A percentile compares a stretch with the other conserved stretches of the same genome.
These are phyloP conservation scores for Penicillium atrosanguineum DNA, from an alignment of 495 filamentous ascomycete genomes.

Conservation along the genomic window DNA sequence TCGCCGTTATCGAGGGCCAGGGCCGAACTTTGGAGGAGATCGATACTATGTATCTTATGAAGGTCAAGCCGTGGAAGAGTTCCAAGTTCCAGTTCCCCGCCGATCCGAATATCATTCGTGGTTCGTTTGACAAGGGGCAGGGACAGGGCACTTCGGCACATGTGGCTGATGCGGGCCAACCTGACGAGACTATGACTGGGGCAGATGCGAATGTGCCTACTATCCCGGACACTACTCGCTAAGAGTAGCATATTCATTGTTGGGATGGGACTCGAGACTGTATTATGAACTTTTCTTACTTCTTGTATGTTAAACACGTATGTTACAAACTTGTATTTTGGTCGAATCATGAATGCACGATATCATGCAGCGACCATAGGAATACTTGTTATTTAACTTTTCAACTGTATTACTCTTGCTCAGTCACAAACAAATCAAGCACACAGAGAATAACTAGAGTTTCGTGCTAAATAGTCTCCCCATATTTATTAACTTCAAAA, in stretches of 20 bases:
- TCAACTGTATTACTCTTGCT: no score
- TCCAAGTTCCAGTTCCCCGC: slow-evolving; percentile 44
- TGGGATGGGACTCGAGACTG: neutral
- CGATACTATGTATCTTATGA: slow-evolving; percentile 76
- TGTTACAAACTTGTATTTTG: no score
- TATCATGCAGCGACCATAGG: no score
- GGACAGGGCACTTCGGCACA: slow-evolving; percentile 13
- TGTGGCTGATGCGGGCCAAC: slow-evolving; percentile 6
- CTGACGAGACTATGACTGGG: neutral
- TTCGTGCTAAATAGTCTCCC: no score
- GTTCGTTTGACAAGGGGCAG: slow-evolving; percentile 21
- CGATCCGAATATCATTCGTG: slow-evolving; percentile 18
- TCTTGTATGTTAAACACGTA: no score
- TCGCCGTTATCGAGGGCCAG: slow-evolving; percentile 68
- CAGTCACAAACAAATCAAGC: no score
- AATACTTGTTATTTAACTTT: no score
- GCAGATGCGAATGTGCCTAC: slow-evolving; percentile 10
- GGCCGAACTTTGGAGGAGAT: slow-evolving; percentile 72
- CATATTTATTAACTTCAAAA: neutral
- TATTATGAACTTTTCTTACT: neutral
- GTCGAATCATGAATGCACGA: no score
- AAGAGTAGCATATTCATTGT: neutral
- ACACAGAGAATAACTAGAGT: no score
- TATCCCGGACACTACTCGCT: neutral
- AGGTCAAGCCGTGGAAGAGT: slow-evolving; percentile 63